Conservation (phyloP, 129 eudicot species). For the Chrysanthemum lavandulifolium region DNA sequence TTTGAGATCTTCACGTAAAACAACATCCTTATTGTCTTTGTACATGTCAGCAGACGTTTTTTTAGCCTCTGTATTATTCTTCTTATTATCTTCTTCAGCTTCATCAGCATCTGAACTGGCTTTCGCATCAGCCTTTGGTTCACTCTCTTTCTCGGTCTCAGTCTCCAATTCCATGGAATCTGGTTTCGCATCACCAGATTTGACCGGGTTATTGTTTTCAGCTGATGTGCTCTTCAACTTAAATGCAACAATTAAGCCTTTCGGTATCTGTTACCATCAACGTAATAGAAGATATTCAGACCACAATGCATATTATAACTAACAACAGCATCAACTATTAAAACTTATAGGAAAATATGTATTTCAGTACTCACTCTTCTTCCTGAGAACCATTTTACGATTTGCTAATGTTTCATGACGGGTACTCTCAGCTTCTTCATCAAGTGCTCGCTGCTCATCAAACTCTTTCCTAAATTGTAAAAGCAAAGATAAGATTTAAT, state of each 20-base stretch:
- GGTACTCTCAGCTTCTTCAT: constrained; percentile 51
- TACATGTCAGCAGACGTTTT: constrained; percentile 38
- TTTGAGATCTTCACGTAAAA: constrained; percentile 88
- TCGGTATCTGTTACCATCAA: constrained; percentile 56
- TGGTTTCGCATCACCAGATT: constrained; percentile 28
- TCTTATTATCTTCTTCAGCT: constrained; percentile 34
- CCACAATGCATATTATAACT: background rate
- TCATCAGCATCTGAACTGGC: constrained; percentile 45
- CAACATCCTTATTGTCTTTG: constrained; percentile 74
- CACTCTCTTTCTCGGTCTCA: constrained; percentile 32
- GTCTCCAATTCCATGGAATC: constrained; percentile 24
- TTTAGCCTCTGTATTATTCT: constrained; percentile 30
- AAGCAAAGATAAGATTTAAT: background rate
- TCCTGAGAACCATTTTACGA: constrained; percentile 47
- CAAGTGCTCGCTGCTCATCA: constrained; percentile 73
- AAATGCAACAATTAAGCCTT: constrained; percentile 81
- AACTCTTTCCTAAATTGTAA: constrained; percentile 66
- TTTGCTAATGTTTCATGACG: constrained; percentile 32
- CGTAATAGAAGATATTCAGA: background rate
- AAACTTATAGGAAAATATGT: background rate
- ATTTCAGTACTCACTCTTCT: constrained; percentile 54
- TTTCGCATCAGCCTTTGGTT: constrained; percentile 39
- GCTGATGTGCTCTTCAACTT: constrained; percentile 51
- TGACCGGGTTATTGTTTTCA: constrained; percentile 25
- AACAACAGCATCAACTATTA: background rate